These are phyloP conservation scores for Terfezia claveryi DNA, from an alignment of 495 filamentous ascomycete species.

Conservation along the genomic window DNA sequence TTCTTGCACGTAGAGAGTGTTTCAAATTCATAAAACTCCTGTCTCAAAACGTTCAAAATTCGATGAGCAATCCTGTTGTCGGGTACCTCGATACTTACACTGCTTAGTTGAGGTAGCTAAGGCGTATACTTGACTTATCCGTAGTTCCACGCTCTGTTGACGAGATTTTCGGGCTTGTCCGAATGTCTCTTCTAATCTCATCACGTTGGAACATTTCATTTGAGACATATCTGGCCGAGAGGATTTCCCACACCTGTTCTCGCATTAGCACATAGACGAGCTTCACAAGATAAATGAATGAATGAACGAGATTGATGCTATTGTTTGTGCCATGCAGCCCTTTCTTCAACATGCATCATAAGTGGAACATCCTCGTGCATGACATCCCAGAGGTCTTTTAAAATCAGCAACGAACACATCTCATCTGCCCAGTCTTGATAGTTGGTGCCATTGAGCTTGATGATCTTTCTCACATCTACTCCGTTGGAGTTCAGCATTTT, in stretches of 20 bases:
- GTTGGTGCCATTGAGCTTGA: no score
- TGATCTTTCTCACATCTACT: no score
- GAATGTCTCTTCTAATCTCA: neutral
- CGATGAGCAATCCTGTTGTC: neutral
- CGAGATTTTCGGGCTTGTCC: neutral
- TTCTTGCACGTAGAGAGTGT: no score
- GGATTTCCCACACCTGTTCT: neutral
- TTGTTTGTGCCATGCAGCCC: neutral
- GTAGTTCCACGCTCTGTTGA: neutral
- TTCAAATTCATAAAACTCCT: neutral
- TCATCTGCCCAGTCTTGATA: neutral
- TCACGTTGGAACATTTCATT: neutral
- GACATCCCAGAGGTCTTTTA: neutral
- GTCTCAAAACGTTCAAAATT: neutral
- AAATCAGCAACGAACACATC: neutral
- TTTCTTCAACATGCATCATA: no score
- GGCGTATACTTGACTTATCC: neutral
- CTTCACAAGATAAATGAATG: neutral
- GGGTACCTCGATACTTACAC: neutral
- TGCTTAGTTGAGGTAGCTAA: neutral
- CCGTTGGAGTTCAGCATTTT: no score
- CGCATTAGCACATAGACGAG: neutral
- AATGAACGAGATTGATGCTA: neutral
- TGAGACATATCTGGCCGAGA: neutral
- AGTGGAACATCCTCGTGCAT: neutral